Percentiles rank a stretch among this genome's conserved stretches.
phyloP scores from a whole-genome alignment of 2,329 filamentous ascomycete species.

The Orbilia blumenaviensis region DNA sequence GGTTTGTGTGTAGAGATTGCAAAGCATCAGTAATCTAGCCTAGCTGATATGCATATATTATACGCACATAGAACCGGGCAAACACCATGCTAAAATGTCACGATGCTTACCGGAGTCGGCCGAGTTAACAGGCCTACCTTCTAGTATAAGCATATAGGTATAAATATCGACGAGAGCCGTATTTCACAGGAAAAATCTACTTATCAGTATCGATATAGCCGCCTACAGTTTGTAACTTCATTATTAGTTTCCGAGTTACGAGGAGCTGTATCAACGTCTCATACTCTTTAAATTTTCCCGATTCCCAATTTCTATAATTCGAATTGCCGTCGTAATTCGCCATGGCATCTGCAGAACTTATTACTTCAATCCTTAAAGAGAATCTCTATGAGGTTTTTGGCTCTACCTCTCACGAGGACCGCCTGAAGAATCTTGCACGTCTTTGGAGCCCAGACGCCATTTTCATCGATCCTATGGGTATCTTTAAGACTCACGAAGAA shows the following conservation, averaged over 20 bases:
- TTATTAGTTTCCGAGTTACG: no score
- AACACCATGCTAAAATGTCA: neutral
- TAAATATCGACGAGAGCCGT: neutral
- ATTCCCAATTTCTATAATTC: no score
- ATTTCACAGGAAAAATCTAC: no score
- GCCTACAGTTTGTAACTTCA: no score
- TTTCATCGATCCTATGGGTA: conserved; percentile 16
- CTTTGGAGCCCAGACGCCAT: conserved; percentile 31
- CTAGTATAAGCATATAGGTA: no score
- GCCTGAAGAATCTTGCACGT: conserved; percentile 6
- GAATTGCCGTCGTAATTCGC: no score
- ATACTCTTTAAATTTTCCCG: no score
- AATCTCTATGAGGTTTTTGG: conserved; percentile 33
- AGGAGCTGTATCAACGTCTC: no score
- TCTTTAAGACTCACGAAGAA: conserved; percentile 10
- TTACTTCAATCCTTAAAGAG: conserved; percentile 12
- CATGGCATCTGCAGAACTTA: conserved; percentile 23
- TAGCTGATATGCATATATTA: no score
- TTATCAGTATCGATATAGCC: no score
- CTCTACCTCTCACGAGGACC: conserved; percentile 18
- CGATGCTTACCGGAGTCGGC: neutral
- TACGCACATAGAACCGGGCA: no score
- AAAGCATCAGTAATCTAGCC: conserved; percentile 32
- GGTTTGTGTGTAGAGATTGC: neutral
- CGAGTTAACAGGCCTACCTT: neutral